Evolutionary conservation across 345 rosid species (phyloP).

Genomic region (Populus simonii): DNA sequence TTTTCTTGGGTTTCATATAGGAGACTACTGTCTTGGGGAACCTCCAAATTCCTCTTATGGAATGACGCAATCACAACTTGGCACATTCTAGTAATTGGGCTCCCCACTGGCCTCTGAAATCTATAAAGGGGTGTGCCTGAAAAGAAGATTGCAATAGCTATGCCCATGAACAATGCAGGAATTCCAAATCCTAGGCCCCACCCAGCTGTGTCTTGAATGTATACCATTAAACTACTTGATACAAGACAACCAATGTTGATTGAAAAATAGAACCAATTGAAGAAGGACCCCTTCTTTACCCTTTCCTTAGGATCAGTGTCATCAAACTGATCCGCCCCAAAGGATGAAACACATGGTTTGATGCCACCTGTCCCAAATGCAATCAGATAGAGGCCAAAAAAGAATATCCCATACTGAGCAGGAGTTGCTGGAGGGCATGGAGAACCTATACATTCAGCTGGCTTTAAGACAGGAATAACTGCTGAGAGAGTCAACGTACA

Average conservation of each 20-base stretch:
- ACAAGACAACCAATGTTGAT: conserved; percentile 84
- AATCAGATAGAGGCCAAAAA: conserved; percentile 78
- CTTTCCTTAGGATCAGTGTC: conserved; percentile 78
- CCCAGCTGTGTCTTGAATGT: conserved; percentile 87
- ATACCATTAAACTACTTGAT: conserved; percentile 79
- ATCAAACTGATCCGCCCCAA: conserved; percentile 96
- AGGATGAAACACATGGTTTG: conserved; percentile 93
- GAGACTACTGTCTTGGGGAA: conserved; percentile 58
- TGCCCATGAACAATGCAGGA: conserved; percentile 86
- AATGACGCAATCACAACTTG: conserved; percentile 83
- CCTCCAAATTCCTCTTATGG: conserved; percentile 50
- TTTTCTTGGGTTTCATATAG: conserved; percentile 73
- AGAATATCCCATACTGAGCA: conserved; percentile 67
- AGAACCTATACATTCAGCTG: conserved; percentile 54
- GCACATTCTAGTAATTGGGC: conserved; percentile 79
- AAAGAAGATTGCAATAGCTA: conserved; percentile 79
- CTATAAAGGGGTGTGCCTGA: conserved; percentile 84
- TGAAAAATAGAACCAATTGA: conserved; percentile 93
- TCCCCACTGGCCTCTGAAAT: conserved; percentile 87
- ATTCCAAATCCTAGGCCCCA: conserved; percentile 96
- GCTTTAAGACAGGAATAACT: conserved; percentile 59
- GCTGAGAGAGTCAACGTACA: conserved; percentile 79
- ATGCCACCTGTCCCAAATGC: conserved; percentile 94
- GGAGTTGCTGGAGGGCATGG: conserved; percentile 67
- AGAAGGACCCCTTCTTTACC: conserved; percentile 79